A percentile compares a stretch with the other conserved stretches of the same genome.
Evolutionary conservation across 148 eudicot genomes (phyloP).

Genomic region (Cornus kousa): DNA sequence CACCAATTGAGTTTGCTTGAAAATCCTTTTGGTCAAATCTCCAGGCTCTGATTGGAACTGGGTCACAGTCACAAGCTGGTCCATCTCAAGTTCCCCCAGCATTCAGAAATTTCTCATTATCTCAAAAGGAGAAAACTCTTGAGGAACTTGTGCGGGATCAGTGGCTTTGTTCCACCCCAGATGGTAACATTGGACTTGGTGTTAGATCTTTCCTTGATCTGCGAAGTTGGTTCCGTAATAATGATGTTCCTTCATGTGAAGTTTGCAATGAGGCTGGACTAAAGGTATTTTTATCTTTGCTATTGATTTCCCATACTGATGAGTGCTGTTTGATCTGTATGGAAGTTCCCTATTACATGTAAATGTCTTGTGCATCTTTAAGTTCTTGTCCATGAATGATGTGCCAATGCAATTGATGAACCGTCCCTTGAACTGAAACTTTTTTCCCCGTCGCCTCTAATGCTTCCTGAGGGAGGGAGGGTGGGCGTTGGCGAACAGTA

Average conservation of each 20-base stretch:
- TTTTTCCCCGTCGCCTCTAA: background rate
- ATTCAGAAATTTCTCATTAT: conserved; percentile 71
- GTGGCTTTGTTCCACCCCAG: conserved; percentile 67
- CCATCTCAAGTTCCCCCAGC: conserved; percentile 57
- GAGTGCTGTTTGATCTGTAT: background rate
- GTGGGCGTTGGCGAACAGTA: too few relatives aligned
- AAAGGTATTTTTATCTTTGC: conserved; percentile 45
- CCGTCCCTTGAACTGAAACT: background rate
- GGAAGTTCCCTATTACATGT: background rate
- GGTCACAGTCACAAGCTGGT: conserved; percentile 46
- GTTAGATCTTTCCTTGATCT: conserved; percentile 92
- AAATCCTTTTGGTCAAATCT: conserved; percentile 14
- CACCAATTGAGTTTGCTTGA: conserved; percentile 10
- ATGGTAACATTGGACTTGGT: conserved; percentile 79
- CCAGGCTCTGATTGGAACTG: conserved; percentile 51
- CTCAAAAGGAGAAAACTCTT: conserved; percentile 88
- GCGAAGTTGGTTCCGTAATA: conserved; percentile 86
- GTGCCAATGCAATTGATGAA: background rate
- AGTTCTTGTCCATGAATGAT: conserved; percentile 4
- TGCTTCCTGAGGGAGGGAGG: background rate
- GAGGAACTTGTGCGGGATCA: conserved; percentile 69
- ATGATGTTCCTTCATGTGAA: conserved; percentile 79
- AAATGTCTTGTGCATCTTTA: conserved; percentile 1
- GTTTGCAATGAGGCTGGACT: conserved; percentile 94
- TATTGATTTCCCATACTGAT: conserved; percentile 2